Percentiles rank a stretch among this genome's conserved stretches.
Conservation (phyloP, 2,329 filamentous ascomycete species). For the Penicillium sp. region DNA sequence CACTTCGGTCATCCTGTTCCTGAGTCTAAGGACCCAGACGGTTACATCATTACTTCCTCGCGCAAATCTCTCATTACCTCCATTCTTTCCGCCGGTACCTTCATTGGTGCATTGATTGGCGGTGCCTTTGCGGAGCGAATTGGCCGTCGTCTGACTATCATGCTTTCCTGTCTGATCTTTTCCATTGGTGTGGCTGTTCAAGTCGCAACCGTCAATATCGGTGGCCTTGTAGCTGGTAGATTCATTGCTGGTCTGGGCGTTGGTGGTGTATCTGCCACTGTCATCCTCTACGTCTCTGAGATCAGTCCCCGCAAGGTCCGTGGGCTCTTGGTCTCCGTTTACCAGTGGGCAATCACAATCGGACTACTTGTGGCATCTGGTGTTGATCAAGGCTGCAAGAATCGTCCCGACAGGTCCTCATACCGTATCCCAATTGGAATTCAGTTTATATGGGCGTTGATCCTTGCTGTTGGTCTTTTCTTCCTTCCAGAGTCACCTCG, state of each 20-base stretch:
- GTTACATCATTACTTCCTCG: constrained; percentile 51
- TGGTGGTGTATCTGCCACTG: constrained; percentile 77
- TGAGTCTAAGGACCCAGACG: constrained; percentile 34
- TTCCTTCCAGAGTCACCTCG: constrained; percentile 83
- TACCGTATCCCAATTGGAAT: constrained; percentile 82
- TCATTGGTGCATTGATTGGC: constrained; percentile 76
- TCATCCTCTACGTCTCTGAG: constrained; percentile 86
- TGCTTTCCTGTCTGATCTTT: constrained; percentile 72
- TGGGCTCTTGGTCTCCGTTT: constrained; percentile 75
- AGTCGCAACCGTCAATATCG: constrained; percentile 59
- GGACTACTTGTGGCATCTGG: constrained; percentile 75
- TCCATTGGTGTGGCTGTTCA: constrained; percentile 69
- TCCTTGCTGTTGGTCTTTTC: constrained; percentile 74
- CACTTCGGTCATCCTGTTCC: constrained; percentile 38
- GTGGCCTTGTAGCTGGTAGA: constrained; percentile 71
- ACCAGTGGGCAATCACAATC: constrained; percentile 82
- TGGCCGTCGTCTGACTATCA: constrained; percentile 67
- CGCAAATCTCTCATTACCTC: constrained; percentile 69
- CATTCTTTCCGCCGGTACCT: constrained; percentile 76
- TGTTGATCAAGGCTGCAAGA: constrained; percentile 72
- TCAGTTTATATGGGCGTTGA: constrained; percentile 78
- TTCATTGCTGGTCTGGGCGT: constrained; percentile 76
- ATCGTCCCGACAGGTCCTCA: constrained; percentile 56
- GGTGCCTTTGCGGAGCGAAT: constrained; percentile 76
- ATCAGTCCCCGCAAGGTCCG: constrained; percentile 74